A percentile compares a stretch with the other conserved stretches of the same genome.
phyloP scores from a whole-genome alignment of 2,329 filamentous ascomycete species.

The Colletotrichum eleusines region DNA sequence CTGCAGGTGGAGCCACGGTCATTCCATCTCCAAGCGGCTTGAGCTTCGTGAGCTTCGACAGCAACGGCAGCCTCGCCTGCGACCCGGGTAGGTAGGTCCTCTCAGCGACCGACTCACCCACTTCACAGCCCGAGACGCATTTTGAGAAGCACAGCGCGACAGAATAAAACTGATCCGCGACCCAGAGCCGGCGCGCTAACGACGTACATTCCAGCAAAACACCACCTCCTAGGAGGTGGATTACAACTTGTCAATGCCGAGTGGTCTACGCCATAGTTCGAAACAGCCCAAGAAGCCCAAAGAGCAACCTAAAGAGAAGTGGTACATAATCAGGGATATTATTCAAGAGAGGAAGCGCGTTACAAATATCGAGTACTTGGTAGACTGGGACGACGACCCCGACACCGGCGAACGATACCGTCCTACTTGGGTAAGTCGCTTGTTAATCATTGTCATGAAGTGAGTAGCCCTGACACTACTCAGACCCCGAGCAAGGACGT shows the following conservation, averaged over 20 bases:
- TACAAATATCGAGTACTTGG: conserved; percentile 50
- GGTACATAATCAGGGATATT: conserved; percentile 53
- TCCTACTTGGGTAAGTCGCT: conserved; percentile 51
- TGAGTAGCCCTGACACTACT: conserved; percentile 18
- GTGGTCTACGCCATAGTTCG: conserved; percentile 24
- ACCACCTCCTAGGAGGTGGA: conserved; percentile 39
- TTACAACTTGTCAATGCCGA: conserved; percentile 38
- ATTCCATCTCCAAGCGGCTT: conserved; percentile 30
- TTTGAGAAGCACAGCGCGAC: conserved; percentile 11
- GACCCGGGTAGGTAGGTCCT: conserved; percentile 34
- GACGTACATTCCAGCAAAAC: conserved; percentile 15
- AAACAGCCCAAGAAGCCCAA: conserved; percentile 31
- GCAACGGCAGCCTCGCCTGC: conserved; percentile 38
- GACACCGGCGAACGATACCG: conserved; percentile 50
- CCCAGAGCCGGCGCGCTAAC: conserved; percentile 11
- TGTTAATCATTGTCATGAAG: conserved; percentile 16
- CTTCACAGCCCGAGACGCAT: neutral
- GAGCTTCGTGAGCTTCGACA: conserved; percentile 36
- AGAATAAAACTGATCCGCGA: neutral
- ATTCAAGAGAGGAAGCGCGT: conserved; percentile 50
- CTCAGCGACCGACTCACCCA: conserved; percentile 7
- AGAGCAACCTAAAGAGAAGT: conserved; percentile 44
- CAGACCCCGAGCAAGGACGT: conserved; percentile 46
- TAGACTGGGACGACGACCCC: conserved; percentile 54
- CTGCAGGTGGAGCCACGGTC: conserved; percentile 31